Conservation (phyloP, 2,329 filamentous ascomycete genomes). For the Periconia sp. region DNA sequence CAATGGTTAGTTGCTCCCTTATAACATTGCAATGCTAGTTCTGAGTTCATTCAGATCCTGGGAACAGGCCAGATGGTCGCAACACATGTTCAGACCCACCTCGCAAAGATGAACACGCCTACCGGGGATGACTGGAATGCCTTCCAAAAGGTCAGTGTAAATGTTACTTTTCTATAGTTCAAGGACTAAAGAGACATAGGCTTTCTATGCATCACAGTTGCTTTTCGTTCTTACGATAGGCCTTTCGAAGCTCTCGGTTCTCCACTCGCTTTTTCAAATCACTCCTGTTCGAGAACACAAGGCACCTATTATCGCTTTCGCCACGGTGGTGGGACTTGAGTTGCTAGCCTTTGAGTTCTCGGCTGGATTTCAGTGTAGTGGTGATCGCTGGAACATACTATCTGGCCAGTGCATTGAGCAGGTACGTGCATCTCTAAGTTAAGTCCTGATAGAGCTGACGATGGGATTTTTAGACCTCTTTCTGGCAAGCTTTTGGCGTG, state of each 20-base stretch:
- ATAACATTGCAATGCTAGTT: neutral
- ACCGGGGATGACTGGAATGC: neutral
- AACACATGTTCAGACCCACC: slow-evolving; percentile 1
- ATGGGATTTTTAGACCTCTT: neutral
- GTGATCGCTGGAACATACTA: neutral
- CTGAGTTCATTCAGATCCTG: neutral
- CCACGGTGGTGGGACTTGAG: neutral
- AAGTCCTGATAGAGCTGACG: neutral
- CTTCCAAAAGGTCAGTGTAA: neutral
- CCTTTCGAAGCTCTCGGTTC: slow-evolving; percentile 1
- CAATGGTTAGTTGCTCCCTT: neutral
- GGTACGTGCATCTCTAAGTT: neutral
- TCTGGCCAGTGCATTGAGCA: slow-evolving; percentile 6
- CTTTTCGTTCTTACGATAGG: slow-evolving; percentile 6
- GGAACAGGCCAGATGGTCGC: slow-evolving; percentile 6
- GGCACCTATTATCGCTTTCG: neutral
- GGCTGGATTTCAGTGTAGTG: slow-evolving; percentile 1
- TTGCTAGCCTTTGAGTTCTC: slow-evolving; percentile 6
- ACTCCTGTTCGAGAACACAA: slow-evolving; percentile 8
- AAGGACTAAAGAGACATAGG: neutral
- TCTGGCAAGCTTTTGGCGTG: slow-evolving; percentile 6
- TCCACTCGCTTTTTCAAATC: slow-evolving; percentile 4
- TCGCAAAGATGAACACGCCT: neutral
- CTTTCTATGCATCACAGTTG: slow-evolving; percentile 5
- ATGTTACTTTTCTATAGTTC: neutral